phyloP scores from a whole-genome alignment of 495 filamentous ascomycete genomes.

The Collariella sp. region DNA sequence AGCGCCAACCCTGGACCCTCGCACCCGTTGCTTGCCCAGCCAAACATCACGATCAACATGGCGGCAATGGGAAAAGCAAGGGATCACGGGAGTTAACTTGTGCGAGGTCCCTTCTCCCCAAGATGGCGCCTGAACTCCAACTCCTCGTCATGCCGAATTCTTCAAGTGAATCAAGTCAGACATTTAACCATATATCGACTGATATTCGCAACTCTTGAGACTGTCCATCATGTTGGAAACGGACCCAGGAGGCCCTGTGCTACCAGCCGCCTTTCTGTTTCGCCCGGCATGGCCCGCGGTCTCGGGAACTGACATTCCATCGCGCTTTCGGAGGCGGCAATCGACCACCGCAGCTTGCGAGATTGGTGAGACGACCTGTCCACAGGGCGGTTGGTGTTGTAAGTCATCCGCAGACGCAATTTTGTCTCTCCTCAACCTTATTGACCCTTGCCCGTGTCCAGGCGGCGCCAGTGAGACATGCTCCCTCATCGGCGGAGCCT shows the following conservation, averaged over 20 bases:
- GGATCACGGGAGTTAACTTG: neutral
- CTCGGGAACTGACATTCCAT: neutral
- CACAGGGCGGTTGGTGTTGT: conserved; percentile 20
- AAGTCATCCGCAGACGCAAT: neutral
- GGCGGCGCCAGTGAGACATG: conserved; percentile 15
- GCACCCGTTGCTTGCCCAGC: neutral
- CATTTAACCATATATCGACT: neutral
- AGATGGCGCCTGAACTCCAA: neutral
- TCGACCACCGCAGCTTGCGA: conserved; percentile 4
- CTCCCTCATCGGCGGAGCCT: conserved; percentile 11
- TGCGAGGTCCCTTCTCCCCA: neutral
- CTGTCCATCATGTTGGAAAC: neutral
- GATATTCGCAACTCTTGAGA: neutral
- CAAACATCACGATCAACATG: conserved; percentile 7
- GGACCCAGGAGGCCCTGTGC: neutral
- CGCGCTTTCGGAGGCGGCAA: neutral
- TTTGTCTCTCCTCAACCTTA: no score
- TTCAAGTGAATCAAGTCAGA: neutral
- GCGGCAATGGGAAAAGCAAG: neutral
- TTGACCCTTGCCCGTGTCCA: neutral
- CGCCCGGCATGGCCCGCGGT: conserved; percentile 3
- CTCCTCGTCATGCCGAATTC: neutral
- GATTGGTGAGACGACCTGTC: conserved; percentile 12
- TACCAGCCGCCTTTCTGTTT: conserved; percentile 1
- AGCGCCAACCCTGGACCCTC: neutral